Evolutionary conservation across 2,329 filamentous ascomycete species (phyloP).

Genomic region (Amauroascus niger): DNA sequence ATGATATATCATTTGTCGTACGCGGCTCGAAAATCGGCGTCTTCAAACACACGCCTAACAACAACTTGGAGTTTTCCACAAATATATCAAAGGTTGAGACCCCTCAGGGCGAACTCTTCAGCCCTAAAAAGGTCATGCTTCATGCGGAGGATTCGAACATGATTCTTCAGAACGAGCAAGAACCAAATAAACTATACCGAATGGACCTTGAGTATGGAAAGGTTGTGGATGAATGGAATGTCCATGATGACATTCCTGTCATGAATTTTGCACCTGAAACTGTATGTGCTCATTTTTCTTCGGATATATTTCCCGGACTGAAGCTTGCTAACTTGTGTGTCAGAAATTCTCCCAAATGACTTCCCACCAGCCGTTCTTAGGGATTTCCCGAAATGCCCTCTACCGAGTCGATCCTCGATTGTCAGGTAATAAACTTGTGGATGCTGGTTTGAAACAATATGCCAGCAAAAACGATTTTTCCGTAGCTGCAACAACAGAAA

Average conservation of each 20-base stretch:
- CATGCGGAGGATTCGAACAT: constrained; percentile 84
- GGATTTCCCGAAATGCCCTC: constrained; percentile 82
- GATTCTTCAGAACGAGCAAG: constrained; percentile 70
- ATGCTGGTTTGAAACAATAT: constrained; percentile 90
- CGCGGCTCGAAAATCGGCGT: constrained; percentile 97
- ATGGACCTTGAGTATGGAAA: constrained; percentile 99
- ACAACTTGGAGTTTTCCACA: constrained; percentile 89
- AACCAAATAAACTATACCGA: constrained; percentile 84
- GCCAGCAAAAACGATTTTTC: constrained; percentile 96
- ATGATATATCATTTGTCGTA: constrained; percentile 93
- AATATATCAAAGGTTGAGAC: constrained; percentile 95
- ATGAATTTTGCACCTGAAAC: constrained; percentile 87
- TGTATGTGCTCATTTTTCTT: constrained; percentile 35
- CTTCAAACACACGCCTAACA: constrained; percentile 90
- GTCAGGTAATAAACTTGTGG: constrained; percentile 82
- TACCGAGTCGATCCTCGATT: constrained; percentile 90
- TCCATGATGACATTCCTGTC: constrained; percentile 91
- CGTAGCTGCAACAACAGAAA: constrained; percentile 83
- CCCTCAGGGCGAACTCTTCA: constrained; percentile 75
- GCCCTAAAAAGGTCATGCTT: constrained; percentile 92
- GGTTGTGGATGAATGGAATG: constrained; percentile 96
- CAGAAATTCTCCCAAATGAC: constrained; percentile 97
- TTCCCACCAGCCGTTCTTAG: constrained; percentile 85
- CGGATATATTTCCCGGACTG: not conserved
- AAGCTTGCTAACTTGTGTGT: constrained; percentile 24